Conservation (phyloP, 257 asterid species). For the Euphrasia confusa region DNA sequence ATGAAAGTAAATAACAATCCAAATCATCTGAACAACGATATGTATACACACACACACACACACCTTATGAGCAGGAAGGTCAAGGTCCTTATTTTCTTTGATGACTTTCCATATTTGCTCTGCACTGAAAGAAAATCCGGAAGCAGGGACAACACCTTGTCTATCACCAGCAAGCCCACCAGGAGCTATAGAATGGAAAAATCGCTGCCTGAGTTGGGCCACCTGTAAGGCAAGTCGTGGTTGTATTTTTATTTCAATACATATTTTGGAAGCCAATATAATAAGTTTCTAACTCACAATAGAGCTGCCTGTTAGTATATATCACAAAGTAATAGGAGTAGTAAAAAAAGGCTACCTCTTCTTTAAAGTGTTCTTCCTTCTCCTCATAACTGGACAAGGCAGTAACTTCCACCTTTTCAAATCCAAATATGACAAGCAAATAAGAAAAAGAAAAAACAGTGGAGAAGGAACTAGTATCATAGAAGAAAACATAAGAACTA, state of each 20-base stretch:
- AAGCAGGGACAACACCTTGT: constrained; percentile 51
- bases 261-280: constrained; percentile 1
- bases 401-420: constrained; percentile 47
- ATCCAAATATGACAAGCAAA: constrained; percentile 26
- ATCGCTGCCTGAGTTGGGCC: constrained; percentile 42
- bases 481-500: constrained; percentile 12
- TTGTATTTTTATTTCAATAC: constrained; percentile 10
- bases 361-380: constrained; percentile 48
- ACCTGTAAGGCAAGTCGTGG: constrained; percentile 35
- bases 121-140: constrained; percentile 47
- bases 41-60: not conserved
- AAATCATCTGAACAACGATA: not conserved
- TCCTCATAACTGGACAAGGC: constrained; percentile 55
- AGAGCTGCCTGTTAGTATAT: constrained; percentile 28
- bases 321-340: no score
- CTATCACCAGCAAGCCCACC: constrained; percentile 63
- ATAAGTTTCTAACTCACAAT: constrained; percentile 15
- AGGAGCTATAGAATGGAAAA: constrained; percentile 48
- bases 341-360: constrained; percentile 26
- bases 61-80: constrained; percentile 59
- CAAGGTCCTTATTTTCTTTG: constrained; percentile 60
- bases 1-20: not conserved
- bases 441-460: not conserved
- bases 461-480: constrained; percentile 4
- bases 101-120: constrained; percentile 48